These are phyloP conservation scores for Thermoascus crustaceus DNA, from an alignment of 2,329 filamentous ascomycete genomes.

Conservation along the genomic window DNA sequence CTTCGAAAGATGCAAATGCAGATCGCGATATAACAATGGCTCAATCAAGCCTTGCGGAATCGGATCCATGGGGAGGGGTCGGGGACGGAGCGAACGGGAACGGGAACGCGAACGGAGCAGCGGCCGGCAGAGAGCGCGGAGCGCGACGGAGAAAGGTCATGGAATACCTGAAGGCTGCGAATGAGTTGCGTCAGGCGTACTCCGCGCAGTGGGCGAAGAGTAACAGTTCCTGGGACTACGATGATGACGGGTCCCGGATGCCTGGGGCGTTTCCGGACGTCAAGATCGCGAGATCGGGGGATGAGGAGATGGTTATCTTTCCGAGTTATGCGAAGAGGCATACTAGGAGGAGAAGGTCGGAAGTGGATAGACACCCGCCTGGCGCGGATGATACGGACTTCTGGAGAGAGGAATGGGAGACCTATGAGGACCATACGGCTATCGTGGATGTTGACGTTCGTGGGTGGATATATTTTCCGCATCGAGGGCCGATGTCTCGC, in stretches of 20 bases:
- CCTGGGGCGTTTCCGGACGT: slow-evolving; percentile 78
- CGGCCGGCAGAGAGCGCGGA: slow-evolving; percentile 50
- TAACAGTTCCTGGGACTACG: slow-evolving; percentile 31
- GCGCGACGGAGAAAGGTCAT: slow-evolving; percentile 71
- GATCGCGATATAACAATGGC: slow-evolving; percentile 20
- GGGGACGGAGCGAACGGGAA: slow-evolving; percentile 13
- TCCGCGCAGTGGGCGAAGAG: slow-evolving; percentile 47
- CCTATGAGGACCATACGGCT: slow-evolving; percentile 71
- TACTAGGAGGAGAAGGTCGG: slow-evolving; percentile 45
- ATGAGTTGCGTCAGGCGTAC: slow-evolving; percentile 62
- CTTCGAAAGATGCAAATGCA: slow-evolving; percentile 11
- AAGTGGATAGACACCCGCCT: too few species aligned
- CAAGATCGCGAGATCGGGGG: slow-evolving; percentile 67
- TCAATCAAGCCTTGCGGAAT: slow-evolving; percentile 16
- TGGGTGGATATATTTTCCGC: slow-evolving; percentile 89
- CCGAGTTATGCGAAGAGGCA: slow-evolving; percentile 84
- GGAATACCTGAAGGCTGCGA: slow-evolving; percentile 62
- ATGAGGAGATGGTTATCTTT: slow-evolving; percentile 91
- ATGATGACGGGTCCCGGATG: slow-evolving; percentile 46
- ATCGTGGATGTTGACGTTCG: slow-evolving; percentile 90
- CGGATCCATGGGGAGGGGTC: slow-evolving; percentile 15
- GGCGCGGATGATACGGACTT: slow-evolving; percentile 58
- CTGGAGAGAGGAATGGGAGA: slow-evolving; percentile 71
- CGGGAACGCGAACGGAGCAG: slow-evolving; percentile 22
- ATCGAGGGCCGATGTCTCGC: slow-evolving; percentile 72